Conservation (phyloP, 169 alveolate species). For the Cryptosporidium sp. region DNA sequence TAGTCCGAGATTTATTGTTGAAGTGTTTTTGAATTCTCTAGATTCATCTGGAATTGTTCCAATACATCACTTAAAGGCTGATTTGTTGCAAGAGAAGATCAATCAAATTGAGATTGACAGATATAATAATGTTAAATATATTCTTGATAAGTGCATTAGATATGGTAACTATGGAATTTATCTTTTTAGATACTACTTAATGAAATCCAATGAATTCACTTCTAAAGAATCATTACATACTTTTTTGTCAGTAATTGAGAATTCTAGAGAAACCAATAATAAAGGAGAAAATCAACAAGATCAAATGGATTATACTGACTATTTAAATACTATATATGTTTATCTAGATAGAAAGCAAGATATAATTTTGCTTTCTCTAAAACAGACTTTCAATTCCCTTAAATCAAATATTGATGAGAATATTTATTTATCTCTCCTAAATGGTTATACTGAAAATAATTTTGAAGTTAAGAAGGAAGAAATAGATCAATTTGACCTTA, state of each 20-base stretch:
- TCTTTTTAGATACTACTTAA: conserved; percentile 33
- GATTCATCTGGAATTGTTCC: conserved; percentile 15
- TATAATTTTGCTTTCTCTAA: conserved; percentile 10
- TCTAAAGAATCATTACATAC: not conserved
- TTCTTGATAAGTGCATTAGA: conserved; percentile 20
- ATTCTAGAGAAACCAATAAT: too few relatives aligned
- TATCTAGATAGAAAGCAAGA: conserved; percentile 34
- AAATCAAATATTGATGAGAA: conserved; percentile 5
- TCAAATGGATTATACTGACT: conserved; percentile 14
- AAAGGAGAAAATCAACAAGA: not conserved
- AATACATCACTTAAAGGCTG: conserved; percentile 45
- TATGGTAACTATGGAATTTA: conserved; percentile 14
- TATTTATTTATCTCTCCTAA: not conserved
- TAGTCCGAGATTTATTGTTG: conserved; percentile 31
- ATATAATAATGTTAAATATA: conserved; percentile 2
- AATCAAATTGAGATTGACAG: conserved; percentile 22
- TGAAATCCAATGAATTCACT: not conserved
- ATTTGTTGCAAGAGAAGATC: conserved; percentile 30
- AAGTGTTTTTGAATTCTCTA: conserved; percentile 38
- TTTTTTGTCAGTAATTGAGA: not conserved
- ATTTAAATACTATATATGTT: conserved; percentile 30
- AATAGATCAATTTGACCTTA: not conserved
- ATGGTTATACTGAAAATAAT: not conserved
- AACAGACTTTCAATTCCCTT: conserved; percentile 5
- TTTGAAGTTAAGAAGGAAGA: not conserved